Conservation (phyloP, 169 alveolate genomes). For the Cryptosporidium baileyi region DNA sequence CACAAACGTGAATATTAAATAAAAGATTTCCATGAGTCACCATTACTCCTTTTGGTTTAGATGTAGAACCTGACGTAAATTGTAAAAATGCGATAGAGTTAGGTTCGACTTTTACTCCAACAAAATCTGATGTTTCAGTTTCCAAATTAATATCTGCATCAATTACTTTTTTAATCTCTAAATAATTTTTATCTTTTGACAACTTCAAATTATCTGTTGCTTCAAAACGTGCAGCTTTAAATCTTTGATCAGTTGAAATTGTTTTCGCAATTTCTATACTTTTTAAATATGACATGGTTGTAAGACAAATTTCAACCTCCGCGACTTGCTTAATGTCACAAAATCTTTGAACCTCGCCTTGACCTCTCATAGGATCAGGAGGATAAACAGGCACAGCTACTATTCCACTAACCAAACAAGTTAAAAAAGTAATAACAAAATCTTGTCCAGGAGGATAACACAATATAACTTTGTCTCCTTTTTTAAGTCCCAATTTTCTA, state of each 20-base stretch:
- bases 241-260: slow-evolving; percentile 53
- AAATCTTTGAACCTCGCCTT: slow-evolving; percentile 75
- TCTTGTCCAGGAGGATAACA: slow-evolving; percentile 70
- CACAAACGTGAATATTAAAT: slow-evolving; percentile 65
- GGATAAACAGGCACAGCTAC: slow-evolving; percentile 81
- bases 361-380: slow-evolving; percentile 77
- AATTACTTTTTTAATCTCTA: slow-evolving; percentile 16
- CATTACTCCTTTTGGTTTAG: slow-evolving; percentile 74
- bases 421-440: slow-evolving; percentile 73
- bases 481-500: slow-evolving; percentile 69
- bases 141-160: background rate
- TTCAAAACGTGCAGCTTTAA: background rate
- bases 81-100: slow-evolving; percentile 72
- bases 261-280: slow-evolving; percentile 46
- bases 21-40: slow-evolving; percentile 72
- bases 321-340: slow-evolving; percentile 76
- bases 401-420: slow-evolving; percentile 75
- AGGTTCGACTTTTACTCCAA: slow-evolving; percentile 5
- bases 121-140: background rate
- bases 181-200: background rate
- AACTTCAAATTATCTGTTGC: slow-evolving; percentile 53
- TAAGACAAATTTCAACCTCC: slow-evolving; percentile 69
- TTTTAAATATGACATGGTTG: slow-evolving; percentile 60
- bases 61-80: slow-evolving; percentile 75
- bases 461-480: slow-evolving; percentile 73